Base-by-base conservation (phyloP, 1,284 basidiomycete species). In the Albatrellus sp. region DNA sequence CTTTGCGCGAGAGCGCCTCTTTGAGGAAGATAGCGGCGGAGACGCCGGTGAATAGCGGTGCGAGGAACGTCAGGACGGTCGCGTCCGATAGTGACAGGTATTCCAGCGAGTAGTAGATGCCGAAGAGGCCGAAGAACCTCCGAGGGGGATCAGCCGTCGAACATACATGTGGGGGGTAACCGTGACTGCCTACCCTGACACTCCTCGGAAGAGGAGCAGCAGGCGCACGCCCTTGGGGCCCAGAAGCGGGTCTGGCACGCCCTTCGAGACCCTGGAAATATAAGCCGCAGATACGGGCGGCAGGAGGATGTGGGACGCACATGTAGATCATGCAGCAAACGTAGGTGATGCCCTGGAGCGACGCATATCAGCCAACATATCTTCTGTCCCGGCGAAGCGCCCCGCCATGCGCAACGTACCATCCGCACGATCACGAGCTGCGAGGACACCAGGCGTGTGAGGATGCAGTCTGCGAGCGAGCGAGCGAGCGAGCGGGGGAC, bases 51-150 rank as follows among this genome's bases (percentile, higher is more conserved):
- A 72, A 67, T 45, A 80, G 70, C 0, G 89, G 89, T 0, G 73
- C 61, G 8, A 92, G 67, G 63, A 90, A 90, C 0, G 78, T 79
- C 41, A 92, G 66, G 12, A 86, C 81, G 0, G 79, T 81, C 0
- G 81, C 75, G 56, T 90, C 87, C 10, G 81, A 82, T 0, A 90
- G 64, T 0, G 80, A 63, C 5, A 66, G 52, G 46, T 63, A 64
- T 44, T 78, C 69, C 10, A 89, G 62, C 1, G 80, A 75, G 55
- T 77, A 83, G 58, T 89, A 90, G 2, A 77, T 63, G 20, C 71
- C 77, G 49, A 73, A 76, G n/a, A 84, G 63, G 0, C 74, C 76
- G 47, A 77, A 66, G 53, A 79, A 80, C 12, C 75, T 78, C 51
- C 2, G 11, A 51, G 14, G 13, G 36, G 28, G 50, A 43, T 32